Conservation (phyloP, 495 filamentous ascomycete species). For the Diplogelasinospora grovesii region DNA sequence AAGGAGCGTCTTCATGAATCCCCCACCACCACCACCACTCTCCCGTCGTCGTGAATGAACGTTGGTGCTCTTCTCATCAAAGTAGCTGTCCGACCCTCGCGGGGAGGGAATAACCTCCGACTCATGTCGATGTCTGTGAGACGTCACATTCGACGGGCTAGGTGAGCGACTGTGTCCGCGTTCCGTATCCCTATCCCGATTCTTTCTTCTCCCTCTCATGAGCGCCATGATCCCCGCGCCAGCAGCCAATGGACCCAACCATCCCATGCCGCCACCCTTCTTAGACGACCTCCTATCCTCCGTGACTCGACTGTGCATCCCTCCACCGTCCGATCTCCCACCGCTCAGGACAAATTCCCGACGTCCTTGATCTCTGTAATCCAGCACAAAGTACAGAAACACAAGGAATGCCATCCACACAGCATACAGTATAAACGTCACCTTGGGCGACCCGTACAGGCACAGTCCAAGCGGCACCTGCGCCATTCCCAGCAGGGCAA, state of each 20-base stretch:
- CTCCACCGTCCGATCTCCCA: conserved; percentile 13
- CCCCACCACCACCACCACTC: conserved; percentile 39
- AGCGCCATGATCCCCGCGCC: conserved; percentile 58
- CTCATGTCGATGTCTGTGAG: conserved; percentile 27
- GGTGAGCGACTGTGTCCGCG: conserved; percentile 27
- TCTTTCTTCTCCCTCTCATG: conserved; percentile 37
- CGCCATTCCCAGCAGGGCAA: conserved; percentile 72
- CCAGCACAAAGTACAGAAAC: conserved; percentile 65
- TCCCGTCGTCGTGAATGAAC: conserved; percentile 17
- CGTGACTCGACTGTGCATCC: too few relatives aligned
- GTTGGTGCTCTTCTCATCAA: conserved; percentile 56
- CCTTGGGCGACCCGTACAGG: conserved; percentile 83
- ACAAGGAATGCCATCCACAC: conserved; percentile 63
- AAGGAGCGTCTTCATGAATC: conserved; percentile 59
- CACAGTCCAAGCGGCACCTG: conserved; percentile 88
- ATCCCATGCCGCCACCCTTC: conserved; percentile 41
- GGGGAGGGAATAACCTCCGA: conserved; percentile 45
- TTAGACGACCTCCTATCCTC: conserved; percentile 23
- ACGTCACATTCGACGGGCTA: conserved; percentile 21
- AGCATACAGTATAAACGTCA: conserved; percentile 77
- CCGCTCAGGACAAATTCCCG: conserved; percentile 35
- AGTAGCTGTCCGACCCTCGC: conserved; percentile 43
- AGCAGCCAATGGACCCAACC: conserved; percentile 46
- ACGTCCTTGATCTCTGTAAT: conserved; percentile 50
- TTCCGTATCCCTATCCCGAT: conserved; percentile 25